Conservation (phyloP, 2,329 filamentous ascomycete genomes). For the Catunica adiposa region DNA sequence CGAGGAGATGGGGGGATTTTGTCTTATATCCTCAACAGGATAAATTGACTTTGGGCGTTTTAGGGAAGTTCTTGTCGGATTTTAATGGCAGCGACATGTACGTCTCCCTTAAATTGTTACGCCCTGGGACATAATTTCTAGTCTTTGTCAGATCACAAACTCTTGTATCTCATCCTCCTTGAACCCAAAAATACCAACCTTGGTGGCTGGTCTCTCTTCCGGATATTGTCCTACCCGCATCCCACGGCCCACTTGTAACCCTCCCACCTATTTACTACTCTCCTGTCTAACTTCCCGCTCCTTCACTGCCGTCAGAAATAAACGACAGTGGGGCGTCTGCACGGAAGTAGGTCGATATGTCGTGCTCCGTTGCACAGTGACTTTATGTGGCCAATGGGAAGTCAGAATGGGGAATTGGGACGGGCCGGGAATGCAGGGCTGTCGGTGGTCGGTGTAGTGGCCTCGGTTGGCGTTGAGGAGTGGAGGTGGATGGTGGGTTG, state of each 20-base stretch:
- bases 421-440: not conserved
- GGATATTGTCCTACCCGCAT: not conserved
- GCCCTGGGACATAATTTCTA: too few species aligned
- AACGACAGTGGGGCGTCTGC: not conserved
- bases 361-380: not conserved
- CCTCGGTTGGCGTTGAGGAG: not conserved
- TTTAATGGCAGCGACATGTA: not conserved
- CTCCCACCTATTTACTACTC: not conserved
- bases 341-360: not conserved
- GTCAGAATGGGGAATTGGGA: not conserved
- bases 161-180: too few species aligned
- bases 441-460: conserved; percentile 1
- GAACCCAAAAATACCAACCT: not conserved
- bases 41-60: not conserved
- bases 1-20: too few species aligned
- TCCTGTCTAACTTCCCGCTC: too few species aligned
- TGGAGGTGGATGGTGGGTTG: not conserved
- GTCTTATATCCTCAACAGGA: not conserved
- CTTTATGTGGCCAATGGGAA: not conserved
- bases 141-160: too few species aligned
- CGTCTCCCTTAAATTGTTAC: too few species aligned
- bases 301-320: too few species aligned
- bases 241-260: not conserved
- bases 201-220: not conserved
- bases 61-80: not conserved